A percentile compares a stretch with the other conserved stretches of the same genome.
Evolutionary conservation across 441 rosid species (phyloP).

Genomic region (Geranium incanum): DNA sequence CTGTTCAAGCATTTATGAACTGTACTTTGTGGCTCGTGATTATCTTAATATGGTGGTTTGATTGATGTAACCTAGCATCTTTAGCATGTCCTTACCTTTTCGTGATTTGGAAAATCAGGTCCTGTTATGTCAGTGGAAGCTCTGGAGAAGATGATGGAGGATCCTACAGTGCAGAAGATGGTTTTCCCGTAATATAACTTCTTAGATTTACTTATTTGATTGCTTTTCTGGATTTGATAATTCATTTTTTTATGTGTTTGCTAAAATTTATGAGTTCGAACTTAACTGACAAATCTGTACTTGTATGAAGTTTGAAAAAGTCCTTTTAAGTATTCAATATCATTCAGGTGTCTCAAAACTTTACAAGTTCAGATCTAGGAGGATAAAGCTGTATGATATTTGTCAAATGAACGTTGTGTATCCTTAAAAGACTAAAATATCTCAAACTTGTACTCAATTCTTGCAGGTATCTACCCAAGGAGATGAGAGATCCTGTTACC

Average conservation of each 20-base stretch:
- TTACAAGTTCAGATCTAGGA: not conserved
- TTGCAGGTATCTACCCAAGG: conserved; percentile 83
- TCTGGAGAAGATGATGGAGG: conserved; percentile 95
- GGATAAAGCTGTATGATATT: not conserved
- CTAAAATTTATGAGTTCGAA: not conserved
- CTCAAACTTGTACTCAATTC: not conserved
- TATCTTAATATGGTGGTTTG: not conserved
- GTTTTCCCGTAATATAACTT: conserved; percentile 68
- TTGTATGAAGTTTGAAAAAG: not conserved
- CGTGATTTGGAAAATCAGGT: conserved; percentile 40
- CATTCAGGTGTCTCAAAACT: not conserved
- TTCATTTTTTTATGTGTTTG: not conserved
- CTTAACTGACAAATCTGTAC: not conserved
- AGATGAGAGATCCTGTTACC: conserved; percentile 87
- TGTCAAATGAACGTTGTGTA: not conserved
- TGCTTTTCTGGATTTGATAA: not conserved
- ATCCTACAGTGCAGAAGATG: conserved; percentile 94
- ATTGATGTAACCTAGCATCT: conserved; percentile 11
- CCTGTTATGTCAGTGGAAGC: conserved; percentile 67
- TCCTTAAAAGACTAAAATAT: not conserved
- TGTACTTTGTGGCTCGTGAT: not conserved
- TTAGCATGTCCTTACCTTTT: conserved; percentile 17
- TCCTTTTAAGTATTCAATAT: not conserved
- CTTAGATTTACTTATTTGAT: not conserved
- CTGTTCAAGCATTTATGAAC: not conserved